Percentiles rank a stretch among this genome's conserved stretches.
Conservation (phyloP, 371 early-diverging fungal species). For the Conidiobolus incongruus region DNA sequence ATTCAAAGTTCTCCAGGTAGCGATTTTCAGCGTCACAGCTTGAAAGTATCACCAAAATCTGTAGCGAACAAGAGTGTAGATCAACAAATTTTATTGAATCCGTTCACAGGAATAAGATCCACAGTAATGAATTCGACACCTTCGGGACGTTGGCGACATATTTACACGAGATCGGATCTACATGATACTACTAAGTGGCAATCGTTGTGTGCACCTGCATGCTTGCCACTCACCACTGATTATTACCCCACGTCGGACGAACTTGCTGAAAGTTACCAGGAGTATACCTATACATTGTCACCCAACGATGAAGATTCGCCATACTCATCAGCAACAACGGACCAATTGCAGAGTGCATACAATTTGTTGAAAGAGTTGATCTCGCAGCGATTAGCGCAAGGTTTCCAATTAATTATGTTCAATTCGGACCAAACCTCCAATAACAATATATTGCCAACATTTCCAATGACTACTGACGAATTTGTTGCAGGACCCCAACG, state of each 20-base stretch:
- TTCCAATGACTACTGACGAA: slow-evolving; percentile 4
- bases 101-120: slow-evolving; percentile 42
- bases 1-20: slow-evolving; percentile 1
- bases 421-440: neutral
- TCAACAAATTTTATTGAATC: slow-evolving; percentile 27
- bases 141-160: slow-evolving; percentile 63
- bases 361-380: slow-evolving; percentile 63
- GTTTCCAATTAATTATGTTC: slow-evolving; percentile 69
- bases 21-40: neutral
- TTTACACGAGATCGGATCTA: slow-evolving; percentile 23
- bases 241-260: slow-evolving; percentile 61
- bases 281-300: slow-evolving; percentile 62
- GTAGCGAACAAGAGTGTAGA: slow-evolving; percentile 1
- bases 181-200: slow-evolving; percentile 39
- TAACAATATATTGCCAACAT: slow-evolving; percentile 1
- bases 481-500: slow-evolving; percentile 1
- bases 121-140: slow-evolving; percentile 31
- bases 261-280: slow-evolving; percentile 36
- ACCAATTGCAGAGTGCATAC: slow-evolving; percentile 17
- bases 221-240: slow-evolving; percentile 82
- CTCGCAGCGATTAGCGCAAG: slow-evolving; percentile 76
- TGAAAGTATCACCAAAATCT: neutral
- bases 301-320: slow-evolving; percentile 28
- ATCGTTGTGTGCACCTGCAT: slow-evolving; percentile 76
- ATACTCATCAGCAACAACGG: slow-evolving; percentile 5